Evolutionary conservation across 2,329 filamentous ascomycete genomes (phyloP).

Genomic region (Phaeosphaeria sp.): DNA sequence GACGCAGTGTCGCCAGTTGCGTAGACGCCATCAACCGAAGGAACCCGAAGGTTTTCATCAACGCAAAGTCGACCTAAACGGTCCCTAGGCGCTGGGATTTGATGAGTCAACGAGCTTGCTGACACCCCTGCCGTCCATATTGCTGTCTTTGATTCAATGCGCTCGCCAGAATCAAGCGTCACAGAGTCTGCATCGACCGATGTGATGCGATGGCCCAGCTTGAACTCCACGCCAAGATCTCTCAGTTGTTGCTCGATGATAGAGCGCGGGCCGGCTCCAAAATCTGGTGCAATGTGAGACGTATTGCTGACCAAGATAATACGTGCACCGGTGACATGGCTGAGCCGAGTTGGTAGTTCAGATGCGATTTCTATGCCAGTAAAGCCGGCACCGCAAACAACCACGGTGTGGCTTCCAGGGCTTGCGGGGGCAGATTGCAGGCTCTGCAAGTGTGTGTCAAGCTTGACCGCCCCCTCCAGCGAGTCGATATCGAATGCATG

Average conservation of each 20-base stretch:
- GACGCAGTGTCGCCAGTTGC: background rate
- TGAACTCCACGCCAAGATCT: background rate
- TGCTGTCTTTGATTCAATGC: background rate
- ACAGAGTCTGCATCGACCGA: background rate
- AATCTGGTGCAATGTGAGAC: background rate
- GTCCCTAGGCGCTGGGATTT: background rate
- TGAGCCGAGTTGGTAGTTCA: background rate
- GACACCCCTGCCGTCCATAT: background rate
- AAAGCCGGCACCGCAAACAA: background rate
- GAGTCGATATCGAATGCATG: background rate
- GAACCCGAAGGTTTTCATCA: background rate
- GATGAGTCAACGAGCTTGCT: background rate
- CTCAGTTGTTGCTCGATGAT: background rate
- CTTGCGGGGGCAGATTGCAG: background rate
- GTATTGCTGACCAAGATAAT: too few relatives aligned
- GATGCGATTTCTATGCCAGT: background rate
- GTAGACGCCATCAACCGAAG: background rate
- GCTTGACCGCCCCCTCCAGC: background rate
- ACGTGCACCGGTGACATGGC: background rate
- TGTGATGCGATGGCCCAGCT: background rate
- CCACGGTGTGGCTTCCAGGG: background rate
- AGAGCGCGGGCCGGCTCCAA: background rate
- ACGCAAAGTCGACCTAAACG: background rate
- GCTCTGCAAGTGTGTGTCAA: background rate
- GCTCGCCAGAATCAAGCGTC: background rate